Base-by-base conservation (phyloP, 1,139 yeast species). In the Hemisphaericaspora lyxosophila region DNA sequence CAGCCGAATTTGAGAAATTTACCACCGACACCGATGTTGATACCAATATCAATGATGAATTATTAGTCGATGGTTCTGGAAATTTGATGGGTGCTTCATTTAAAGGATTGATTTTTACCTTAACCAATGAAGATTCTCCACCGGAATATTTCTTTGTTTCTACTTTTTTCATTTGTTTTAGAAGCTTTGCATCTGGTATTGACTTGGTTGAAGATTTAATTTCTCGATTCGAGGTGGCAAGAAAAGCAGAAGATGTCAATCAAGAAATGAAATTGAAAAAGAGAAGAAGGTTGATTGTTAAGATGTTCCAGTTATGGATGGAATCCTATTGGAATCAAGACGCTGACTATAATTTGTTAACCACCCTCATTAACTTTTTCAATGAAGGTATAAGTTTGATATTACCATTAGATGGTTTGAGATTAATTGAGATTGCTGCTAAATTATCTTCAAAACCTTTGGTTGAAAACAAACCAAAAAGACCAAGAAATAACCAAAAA, bases 241-340 rank as follows among this genome's bases (percentile, higher is more conserved):
- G 11, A 5, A 48, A 59, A 32, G 53, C 57, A 15, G 55, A 53
- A 17, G 78, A 74, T 27, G 60, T 65, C 13, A 73, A 69, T 45
- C 61, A 73, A 9, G 78, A 78, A 45, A 65, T 80, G 15, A 70
- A 73, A 41, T 52, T 83, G 36, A 80, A 81, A 51, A 80, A 74
- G 47, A 72, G 95, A 55, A 69, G 95, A 51, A 75, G 80, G 43
- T 63, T 83, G 39, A 79, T 87, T 30, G 79, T 82, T 46, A 78
- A 75, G 49, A 69, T 85, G 59, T 79, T 88, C 51, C 85, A 80
- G 53, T 66, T 80, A 35, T 90, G 97, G 97, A 63, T 89, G 60
- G 95, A 87, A 59, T 82, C 92, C 38, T 88, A 84, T 55, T 90
- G 96, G 96, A 77, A 80, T 48, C 77, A 72, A 39, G 71, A 75